These are phyloP conservation scores for Rheum nobile DNA, from an alignment of 148 eudicot species.

Conservation along the genomic window DNA sequence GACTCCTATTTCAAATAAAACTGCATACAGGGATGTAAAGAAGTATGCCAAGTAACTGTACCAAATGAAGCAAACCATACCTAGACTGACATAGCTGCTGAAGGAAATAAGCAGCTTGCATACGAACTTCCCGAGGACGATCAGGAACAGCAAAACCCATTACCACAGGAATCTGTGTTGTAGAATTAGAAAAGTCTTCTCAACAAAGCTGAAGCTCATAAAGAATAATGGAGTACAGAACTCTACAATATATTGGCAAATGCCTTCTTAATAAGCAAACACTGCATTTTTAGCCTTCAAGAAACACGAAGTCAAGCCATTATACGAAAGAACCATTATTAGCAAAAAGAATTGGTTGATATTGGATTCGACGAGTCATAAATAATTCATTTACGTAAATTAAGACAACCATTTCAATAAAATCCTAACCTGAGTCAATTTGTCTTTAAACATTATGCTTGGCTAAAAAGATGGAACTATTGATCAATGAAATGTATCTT, in stretches of 20 bases:
- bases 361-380: background rate
- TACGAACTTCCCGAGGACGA: constrained; percentile 86
- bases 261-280: background rate
- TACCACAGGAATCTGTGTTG: constrained; percentile 65
- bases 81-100: constrained; percentile 98
- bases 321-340: background rate
- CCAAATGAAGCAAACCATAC: constrained; percentile 16
- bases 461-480: background rate
- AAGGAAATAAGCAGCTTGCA: constrained; percentile 94
- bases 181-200: background rate
- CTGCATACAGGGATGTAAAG: background rate
- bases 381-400: background rate
- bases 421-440: background rate
- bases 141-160: constrained; percentile 89
- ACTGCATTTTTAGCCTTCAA: background rate
- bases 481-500: background rate
- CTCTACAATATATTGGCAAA: background rate
- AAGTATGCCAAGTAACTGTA: background rate
- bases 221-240: background rate
- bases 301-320: background rate
- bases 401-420: background rate
- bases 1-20: background rate
- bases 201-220: background rate
- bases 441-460: background rate
- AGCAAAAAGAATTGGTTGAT: background rate